Evolutionary conservation across 495 filamentous ascomycete genomes (phyloP).

Genomic region (Platismatia glauca): DNA sequence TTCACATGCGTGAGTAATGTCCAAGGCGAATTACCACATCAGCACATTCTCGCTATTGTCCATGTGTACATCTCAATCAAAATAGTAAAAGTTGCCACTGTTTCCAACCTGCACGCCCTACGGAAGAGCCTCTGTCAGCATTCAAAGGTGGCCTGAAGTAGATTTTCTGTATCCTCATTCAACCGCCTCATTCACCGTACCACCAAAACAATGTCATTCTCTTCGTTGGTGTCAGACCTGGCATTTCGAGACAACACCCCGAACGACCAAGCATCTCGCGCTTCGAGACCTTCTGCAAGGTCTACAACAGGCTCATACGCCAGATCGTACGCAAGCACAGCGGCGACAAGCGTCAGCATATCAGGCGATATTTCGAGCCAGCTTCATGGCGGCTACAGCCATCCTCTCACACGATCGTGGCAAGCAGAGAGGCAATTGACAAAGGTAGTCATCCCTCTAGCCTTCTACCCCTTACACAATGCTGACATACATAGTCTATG

Average conservation of each 20-base stretch:
- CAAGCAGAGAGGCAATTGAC: conserved; percentile 95
- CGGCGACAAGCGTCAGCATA: conserved; percentile 90
- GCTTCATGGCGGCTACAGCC: conserved; percentile 87
- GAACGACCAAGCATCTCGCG: conserved; percentile 36
- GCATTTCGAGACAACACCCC: conserved; percentile 58
- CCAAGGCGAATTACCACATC: background rate
- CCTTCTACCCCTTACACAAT: background rate
- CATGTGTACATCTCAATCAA: background rate
- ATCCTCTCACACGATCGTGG: conserved; percentile 85
- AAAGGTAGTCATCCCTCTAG: conserved; percentile 50
- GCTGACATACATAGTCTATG: conserved; percentile 61
- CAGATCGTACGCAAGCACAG: conserved; percentile 75
- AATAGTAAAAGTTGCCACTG: background rate
- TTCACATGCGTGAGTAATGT: background rate
- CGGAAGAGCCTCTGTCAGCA: background rate
- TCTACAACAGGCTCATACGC: conserved; percentile 41
- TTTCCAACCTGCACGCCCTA: background rate
- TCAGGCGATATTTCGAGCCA: conserved; percentile 89
- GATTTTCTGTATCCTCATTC: background rate
- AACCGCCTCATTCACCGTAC: background rate
- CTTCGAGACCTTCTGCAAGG: conserved; percentile 34
- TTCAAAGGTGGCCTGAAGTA: background rate
- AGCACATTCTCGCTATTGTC: background rate
- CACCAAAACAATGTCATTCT: conserved; percentile 68
- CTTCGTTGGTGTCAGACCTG: conserved; percentile 78